phyloP scores from a whole-genome alignment of 2,329 filamentous ascomycete species.

The Aquanectria penicillioides region DNA sequence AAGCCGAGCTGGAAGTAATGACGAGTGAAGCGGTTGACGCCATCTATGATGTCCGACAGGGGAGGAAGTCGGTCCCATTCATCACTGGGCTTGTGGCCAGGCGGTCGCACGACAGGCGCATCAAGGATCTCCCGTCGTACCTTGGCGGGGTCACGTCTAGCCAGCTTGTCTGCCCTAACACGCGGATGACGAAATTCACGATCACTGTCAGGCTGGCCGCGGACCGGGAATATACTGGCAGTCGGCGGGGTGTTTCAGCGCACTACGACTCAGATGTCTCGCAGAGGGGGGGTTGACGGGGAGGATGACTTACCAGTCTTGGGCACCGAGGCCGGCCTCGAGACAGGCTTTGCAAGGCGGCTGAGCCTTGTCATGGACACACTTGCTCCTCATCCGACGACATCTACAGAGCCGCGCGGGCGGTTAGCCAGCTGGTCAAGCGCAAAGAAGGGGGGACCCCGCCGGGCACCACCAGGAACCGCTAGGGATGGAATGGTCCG shows the following conservation, averaged over 20 bases:
- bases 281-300: background rate
- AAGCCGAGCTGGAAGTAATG: slow-evolving; percentile 70
- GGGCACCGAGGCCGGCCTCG: slow-evolving; percentile 58
- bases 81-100: slow-evolving; percentile 39
- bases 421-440: slow-evolving; percentile 8
- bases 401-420: slow-evolving; percentile 51
- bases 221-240: slow-evolving; percentile 62
- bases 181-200: slow-evolving; percentile 67
- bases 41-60: slow-evolving; percentile 60
- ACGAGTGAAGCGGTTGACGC: slow-evolving; percentile 61
- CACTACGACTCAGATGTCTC: background rate
- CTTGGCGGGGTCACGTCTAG: slow-evolving; percentile 52
- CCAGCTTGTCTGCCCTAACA: slow-evolving; percentile 57
- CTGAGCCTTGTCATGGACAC: slow-evolving; percentile 58
- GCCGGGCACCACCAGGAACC: background rate
- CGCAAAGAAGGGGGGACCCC: background rate
- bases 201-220: slow-evolving; percentile 64
- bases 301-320: slow-evolving; percentile 58
- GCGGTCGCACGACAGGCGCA: slow-evolving; percentile 34
- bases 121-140: slow-evolving; percentile 48
- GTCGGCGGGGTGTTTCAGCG: slow-evolving; percentile 10
- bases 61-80: slow-evolving; percentile 63
- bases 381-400: slow-evolving; percentile 67
- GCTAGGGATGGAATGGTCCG: background rate
- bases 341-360: slow-evolving; percentile 63